Base-by-base conservation (phyloP, 139 green algal genomes). In the Micromonas commoda region DNA sequence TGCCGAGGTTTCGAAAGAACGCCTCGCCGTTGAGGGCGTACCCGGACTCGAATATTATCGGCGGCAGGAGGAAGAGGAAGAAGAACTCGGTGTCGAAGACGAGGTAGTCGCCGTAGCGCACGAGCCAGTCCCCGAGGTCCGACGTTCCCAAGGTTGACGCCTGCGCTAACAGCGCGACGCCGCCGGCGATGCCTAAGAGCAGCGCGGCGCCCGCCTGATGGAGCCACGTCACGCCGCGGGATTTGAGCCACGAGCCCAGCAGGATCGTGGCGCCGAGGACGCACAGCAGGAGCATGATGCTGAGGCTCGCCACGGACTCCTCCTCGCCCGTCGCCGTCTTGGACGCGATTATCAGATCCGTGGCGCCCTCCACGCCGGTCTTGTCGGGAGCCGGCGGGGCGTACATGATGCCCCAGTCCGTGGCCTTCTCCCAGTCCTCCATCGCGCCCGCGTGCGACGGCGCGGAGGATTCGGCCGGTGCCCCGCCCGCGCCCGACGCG, bases 1-100 rank as follows among this genome's bases (percentile, higher is more conserved):
- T 84, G 24, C 71, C 82, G 31, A 93, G 88, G 79, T 95, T 94
- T 4, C 64, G 21, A 64, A 87, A 87, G 32, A 87, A 87, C 38
- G 80, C 35, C 29, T 2, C 29, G 64, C 70, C 34, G 35, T 90
- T 81, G 32, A 94, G 88, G 64, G 86, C 89, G 64, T 86, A 93
- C 26, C 86, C 90, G 4, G 90, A 88, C 20, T 93, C 88, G 82
- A 93, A 95, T 75, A 93, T 92, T 78, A 95, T 93, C 53, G 86
- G 86, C 3, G 90, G 90, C 32, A 95, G 86, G 13, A 95, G 73
- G 23, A 91, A 78, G 67, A 92, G 84, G 74, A 95, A 90, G 85
- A 95, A 95, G 64, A 93, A 85, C 23, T 85, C 64, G 21, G 73
- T 80, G 24, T 86, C 79, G 51, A 88, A 82, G 16, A 53, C 20